phyloP scores from a whole-genome alignment of 176 grass and related monocot species.

The Carex kokanica region DNA sequence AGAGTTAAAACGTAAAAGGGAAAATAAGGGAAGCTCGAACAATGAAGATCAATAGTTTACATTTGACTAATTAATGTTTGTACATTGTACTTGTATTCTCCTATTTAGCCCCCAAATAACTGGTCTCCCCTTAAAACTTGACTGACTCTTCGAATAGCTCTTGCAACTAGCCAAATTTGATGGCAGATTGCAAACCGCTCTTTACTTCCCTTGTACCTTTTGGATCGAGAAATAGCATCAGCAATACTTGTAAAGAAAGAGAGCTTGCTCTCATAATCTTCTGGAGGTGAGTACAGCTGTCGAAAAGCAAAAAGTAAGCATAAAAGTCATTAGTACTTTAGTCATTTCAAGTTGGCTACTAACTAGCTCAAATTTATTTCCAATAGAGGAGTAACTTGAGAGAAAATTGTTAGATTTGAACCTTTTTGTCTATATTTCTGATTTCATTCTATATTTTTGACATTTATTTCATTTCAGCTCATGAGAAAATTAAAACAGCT shows the following conservation, averaged over 20 bases:
- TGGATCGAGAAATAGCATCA: conserved; percentile 48
- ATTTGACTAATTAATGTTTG: not conserved
- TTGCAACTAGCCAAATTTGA: conserved; percentile 66
- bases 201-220: conserved; percentile 17
- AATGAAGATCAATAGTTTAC: not conserved
- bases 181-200: conserved; percentile 22
- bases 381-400: not conserved
- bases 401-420: not conserved
- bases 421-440: not conserved
- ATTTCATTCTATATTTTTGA: not conserved
- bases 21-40: not conserved
- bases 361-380: not conserved
- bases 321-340: not conserved
- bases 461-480: conserved; percentile 2
- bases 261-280: conserved; percentile 65
- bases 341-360: not conserved
- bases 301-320: conserved; percentile 3
- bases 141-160: conserved; percentile 59
- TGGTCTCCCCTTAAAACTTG: conserved; percentile 49
- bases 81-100: not conserved
- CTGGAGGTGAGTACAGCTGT: conserved; percentile 80
- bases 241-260: conserved; percentile 71
- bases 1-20: not conserved
- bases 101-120: not conserved
- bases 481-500: not conserved